phyloP scores from a whole-genome alignment of 495 filamentous ascomycete genomes.

The Neurospora sp. region DNA sequence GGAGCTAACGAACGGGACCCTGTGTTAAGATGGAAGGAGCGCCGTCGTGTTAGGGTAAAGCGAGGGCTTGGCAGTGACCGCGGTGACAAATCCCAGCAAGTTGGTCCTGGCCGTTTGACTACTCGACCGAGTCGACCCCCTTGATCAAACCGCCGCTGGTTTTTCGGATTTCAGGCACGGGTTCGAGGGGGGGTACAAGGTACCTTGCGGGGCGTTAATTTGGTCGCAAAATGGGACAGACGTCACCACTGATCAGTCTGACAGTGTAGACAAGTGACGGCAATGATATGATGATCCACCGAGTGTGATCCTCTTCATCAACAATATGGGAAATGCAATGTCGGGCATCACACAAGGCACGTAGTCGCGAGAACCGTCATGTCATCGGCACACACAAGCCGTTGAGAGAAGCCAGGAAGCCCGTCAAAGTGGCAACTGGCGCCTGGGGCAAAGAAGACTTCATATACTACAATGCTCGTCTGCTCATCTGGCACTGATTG shows the following conservation, averaged over 20 bases:
- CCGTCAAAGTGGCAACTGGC: not conserved
- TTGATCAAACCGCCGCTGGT: not conserved
- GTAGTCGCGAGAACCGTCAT: not conserved
- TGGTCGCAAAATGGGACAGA: not conserved
- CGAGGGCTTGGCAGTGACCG: not conserved
- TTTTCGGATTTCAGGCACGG: not conserved
- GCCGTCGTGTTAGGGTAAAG: not conserved
- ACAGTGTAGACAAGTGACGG: not conserved
- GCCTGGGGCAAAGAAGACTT: not conserved
- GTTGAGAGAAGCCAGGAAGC: not conserved
- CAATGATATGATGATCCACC: not conserved
- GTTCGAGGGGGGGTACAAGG: not conserved
- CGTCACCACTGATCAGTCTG: not conserved
- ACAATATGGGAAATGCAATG: not conserved
- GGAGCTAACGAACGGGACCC: not conserved
- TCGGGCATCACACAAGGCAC: not conserved
- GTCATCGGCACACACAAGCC: not conserved
- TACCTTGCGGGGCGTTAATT: not conserved
- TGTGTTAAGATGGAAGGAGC: not conserved
- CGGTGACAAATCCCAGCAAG: slow-evolving; percentile 11
- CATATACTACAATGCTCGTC: not conserved
- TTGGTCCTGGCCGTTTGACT: slow-evolving; percentile 15
- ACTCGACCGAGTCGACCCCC: not conserved
- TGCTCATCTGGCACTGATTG: not conserved
- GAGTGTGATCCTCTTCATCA: not conserved